Base-by-base conservation (phyloP, 768 basidiomycete genomes). In the Filobasidium floriforme region DNA sequence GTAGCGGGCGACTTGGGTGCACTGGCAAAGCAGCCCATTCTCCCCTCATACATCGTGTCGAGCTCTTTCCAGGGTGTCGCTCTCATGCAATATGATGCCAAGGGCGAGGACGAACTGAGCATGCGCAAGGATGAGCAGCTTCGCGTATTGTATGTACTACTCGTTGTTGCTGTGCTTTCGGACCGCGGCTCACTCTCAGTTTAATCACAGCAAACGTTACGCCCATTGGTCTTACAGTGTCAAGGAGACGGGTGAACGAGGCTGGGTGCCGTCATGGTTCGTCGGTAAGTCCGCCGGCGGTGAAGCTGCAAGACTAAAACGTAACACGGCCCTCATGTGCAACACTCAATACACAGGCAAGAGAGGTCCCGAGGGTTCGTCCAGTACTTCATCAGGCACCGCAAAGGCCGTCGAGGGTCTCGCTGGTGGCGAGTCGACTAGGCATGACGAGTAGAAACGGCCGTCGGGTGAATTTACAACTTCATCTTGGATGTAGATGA, bases 221-320 rank as follows among this genome's bases (percentile, higher is more conserved):
- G 59, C 65, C 11, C 65, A 66, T 18, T 66, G 65, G 65, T 66
- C 65, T 10, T 66, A 66, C 29, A 61, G 65, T n/a, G 60, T 66
- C 79, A 90, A 96, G 74, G 88, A 89, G 15, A 87, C 87, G 24
- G 94, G 94, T 52, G 89, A 92, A 79, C 86, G 94, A 69, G 94
- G 94, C 43, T 98, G 94, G 94, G 91, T 96, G 26, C 93, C 93
- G 83, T 92, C 90, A 26, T 98, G 94, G 94, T 94, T 90, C 76
- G 91, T 94, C 68, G 92, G 92, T 61, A 96, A 93, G 29, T 49
- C 46, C 22, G 46, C 32, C 32, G 32, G 32, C 32, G 32, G 32
- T 37, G 4, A 9, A 4, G 32, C 9, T 37, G 32, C 4, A 9
- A 37, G n/a, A 37, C 9, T 9, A 3, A 37, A 4, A 37, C 32